phyloP scores from a whole-genome alignment of 163 green algal genomes.

The Chlamydomonas reinhardtii region DNA sequence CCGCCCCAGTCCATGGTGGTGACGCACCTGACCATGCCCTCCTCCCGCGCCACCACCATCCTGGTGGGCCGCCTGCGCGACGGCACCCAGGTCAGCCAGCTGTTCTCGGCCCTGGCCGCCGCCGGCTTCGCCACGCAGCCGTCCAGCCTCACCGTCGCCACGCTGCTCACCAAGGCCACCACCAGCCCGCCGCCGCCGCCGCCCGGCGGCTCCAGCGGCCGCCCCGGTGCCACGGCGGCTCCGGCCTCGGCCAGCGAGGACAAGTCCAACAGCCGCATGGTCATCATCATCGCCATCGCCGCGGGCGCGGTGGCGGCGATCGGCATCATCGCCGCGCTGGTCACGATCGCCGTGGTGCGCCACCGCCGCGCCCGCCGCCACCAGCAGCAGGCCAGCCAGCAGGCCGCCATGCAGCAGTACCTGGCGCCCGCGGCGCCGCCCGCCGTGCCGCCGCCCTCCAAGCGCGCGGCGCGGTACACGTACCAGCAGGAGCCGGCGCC shows the following conservation, averaged over 20 bases:
- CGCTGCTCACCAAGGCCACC: not conserved
- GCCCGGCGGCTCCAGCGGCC: not conserved
- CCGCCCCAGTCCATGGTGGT: not conserved
- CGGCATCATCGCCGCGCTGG: not conserved
- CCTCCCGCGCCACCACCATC: not conserved
- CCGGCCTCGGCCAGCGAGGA: not conserved
- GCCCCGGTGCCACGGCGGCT: not conserved
- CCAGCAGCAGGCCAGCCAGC: too few species aligned
- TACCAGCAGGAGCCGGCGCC: not conserved
- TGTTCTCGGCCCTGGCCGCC: not conserved
- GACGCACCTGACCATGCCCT: not conserved
- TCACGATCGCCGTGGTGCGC: not conserved
- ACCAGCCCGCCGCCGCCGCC: not conserved
- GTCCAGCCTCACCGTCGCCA: not conserved
- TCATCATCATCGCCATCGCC: constrained; percentile 29
- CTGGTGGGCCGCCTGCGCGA: not conserved
- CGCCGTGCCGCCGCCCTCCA: not conserved
- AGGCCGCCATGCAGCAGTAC: not conserved
- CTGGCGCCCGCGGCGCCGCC: not conserved
- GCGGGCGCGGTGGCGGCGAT: not conserved
- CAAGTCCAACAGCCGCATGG: not conserved
- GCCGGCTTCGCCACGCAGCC: not conserved
- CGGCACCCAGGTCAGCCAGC: not conserved
- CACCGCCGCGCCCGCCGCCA: not conserved
- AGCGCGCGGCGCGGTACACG: not conserved